These are phyloP conservation scores for Aspergillus candidus DNA, from an alignment of 2,329 filamentous ascomycete species.

Conservation along the genomic window DNA sequence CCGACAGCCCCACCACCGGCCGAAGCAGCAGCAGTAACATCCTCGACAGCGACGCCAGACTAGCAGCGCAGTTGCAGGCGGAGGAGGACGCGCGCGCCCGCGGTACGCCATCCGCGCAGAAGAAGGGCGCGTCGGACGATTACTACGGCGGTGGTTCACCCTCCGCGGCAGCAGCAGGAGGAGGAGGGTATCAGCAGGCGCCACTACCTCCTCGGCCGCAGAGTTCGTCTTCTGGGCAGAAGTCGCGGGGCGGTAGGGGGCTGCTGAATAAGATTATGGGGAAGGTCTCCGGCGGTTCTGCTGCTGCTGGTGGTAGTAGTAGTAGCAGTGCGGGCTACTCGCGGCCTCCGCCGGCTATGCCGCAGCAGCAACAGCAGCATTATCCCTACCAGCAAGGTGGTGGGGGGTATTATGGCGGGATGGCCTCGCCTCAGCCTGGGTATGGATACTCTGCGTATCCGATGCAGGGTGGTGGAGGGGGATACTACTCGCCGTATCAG, in stretches of 20 bases:
- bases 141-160: constrained; percentile 39
- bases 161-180: too few relatives aligned
- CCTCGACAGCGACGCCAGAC: constrained; percentile 61
- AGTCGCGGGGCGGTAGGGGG: constrained; percentile 36
- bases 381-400: constrained; percentile 19
- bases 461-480: constrained; percentile 18
- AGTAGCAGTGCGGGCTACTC: constrained; percentile 11
- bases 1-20: constrained; percentile 15
- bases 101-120: constrained; percentile 4
- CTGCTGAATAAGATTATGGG: constrained; percentile 50
- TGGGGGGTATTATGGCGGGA: constrained; percentile 23
- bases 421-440: constrained; percentile 23
- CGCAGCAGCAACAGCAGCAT: constrained; percentile 24
- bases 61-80: constrained; percentile 72
- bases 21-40: constrained; percentile 16
- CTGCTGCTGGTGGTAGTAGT: constrained; percentile 6
- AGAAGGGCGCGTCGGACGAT: constrained; percentile 37
- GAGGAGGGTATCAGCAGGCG: constrained; percentile 1
- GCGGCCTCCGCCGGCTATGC: constrained; percentile 20
- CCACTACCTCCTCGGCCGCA: constrained; percentile 6
- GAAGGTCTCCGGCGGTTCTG: constrained; percentile 31
- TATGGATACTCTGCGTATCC: constrained; percentile 36
- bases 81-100: constrained; percentile 66
- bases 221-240: constrained; percentile 28
- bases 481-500: constrained; percentile 32